These are phyloP conservation scores for Rutidosis leptorrhynchoides DNA, from an alignment of 129 eudicot genomes.

Conservation along the genomic window DNA sequence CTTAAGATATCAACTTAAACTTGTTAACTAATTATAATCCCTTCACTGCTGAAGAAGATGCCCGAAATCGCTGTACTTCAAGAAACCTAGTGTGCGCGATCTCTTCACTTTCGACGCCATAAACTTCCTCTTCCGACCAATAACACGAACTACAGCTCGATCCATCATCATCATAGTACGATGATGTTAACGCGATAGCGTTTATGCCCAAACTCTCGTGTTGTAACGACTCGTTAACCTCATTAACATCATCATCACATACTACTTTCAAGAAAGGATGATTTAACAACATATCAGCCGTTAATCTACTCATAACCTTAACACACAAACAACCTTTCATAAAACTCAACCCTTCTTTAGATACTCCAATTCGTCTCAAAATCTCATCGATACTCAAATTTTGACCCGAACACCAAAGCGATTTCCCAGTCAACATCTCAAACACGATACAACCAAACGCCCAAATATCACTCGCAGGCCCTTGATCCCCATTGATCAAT, in stretches of 20 bases:
- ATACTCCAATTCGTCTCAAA: conserved; percentile 38
- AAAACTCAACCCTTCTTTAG: conserved; percentile 51
- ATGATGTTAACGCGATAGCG: conserved; percentile 16
- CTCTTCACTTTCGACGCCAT: conserved; percentile 14
- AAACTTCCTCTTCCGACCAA: conserved; percentile 28
- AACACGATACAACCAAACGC: conserved; percentile 66
- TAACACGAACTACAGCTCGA: conserved; percentile 25
- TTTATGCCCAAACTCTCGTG: conserved; percentile 36
- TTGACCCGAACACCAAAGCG: conserved; percentile 36
- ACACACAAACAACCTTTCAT: conserved; percentile 62
- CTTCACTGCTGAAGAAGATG: not conserved
- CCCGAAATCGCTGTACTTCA: conserved; percentile 16
- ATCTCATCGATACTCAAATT: conserved; percentile 35
- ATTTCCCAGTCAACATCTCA: conserved; percentile 70
- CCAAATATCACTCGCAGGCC: conserved; percentile 60
- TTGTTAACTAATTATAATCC: conserved; percentile 26
- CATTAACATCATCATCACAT: conserved; percentile 32
- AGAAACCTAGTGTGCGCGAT: not conserved
- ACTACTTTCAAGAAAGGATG: conserved; percentile 55
- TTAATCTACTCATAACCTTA: conserved; percentile 45
- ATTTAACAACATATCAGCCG: conserved; percentile 51
- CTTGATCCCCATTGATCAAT: conserved; percentile 42
- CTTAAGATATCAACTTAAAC: not conserved
- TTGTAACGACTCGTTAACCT: conserved; percentile 17
- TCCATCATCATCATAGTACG: conserved; percentile 39